Evolutionary conservation across 2,329 filamentous ascomycete genomes (phyloP).

Genomic region (Trichoderma sp.): DNA sequence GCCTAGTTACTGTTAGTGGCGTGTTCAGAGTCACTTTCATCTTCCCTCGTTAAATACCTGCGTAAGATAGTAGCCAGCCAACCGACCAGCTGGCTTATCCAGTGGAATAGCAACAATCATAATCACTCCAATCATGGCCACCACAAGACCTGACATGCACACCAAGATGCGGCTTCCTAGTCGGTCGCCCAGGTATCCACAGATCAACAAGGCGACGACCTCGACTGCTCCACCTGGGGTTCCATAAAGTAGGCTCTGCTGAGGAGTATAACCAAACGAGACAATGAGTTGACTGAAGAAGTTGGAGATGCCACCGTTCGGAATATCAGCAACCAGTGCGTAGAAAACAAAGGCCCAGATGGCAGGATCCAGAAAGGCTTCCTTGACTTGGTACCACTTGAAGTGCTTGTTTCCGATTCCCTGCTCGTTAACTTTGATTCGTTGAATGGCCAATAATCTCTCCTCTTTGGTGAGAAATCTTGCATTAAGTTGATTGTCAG

Average conservation of each 20-base stretch:
- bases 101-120: slow-evolving; percentile 21
- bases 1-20: background rate
- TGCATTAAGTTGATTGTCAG: slow-evolving; percentile 19
- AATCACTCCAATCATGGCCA: slow-evolving; percentile 36
- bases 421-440: slow-evolving; percentile 62
- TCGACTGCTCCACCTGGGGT: slow-evolving; percentile 64
- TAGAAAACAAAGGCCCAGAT: slow-evolving; percentile 18
- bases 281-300: slow-evolving; percentile 43
- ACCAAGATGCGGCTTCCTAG: slow-evolving; percentile 20
- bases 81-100: slow-evolving; percentile 47
- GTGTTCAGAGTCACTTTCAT: background rate
- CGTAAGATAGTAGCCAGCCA: slow-evolving; percentile 61
- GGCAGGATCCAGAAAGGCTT: slow-evolving; percentile 14
- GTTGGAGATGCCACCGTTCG: slow-evolving; percentile 25
- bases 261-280: slow-evolving; percentile 60
- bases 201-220: slow-evolving; percentile 54
- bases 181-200: slow-evolving; percentile 34
- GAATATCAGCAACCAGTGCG: slow-evolving; percentile 14
- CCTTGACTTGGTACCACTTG: slow-evolving; percentile 57
- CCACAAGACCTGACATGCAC: slow-evolving; percentile 22
- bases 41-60: slow-evolving; percentile 30
- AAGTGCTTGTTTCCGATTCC: slow-evolving; percentile 68
- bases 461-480: slow-evolving; percentile 17
- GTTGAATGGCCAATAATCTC: slow-evolving; percentile 26
- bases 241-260: slow-evolving; percentile 62